Evolutionary conservation across 75 land plant genomes (phyloP).

Genomic region (Picea glauca): DNA sequence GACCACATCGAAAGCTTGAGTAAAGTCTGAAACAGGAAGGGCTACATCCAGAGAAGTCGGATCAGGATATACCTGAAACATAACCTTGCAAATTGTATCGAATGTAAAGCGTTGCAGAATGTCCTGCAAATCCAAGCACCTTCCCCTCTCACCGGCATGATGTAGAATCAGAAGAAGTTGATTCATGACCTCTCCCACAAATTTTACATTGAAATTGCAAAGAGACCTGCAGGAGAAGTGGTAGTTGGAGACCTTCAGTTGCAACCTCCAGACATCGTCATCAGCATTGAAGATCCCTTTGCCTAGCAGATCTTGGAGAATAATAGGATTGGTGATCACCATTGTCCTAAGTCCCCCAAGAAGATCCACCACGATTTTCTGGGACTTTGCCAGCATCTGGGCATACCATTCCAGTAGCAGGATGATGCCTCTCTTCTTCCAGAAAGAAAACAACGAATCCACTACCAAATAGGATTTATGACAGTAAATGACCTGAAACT

Average conservation of each 20-base stretch:
- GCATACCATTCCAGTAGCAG: slow-evolving; percentile 9
- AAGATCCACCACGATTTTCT: background rate
- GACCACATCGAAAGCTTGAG: slow-evolving; percentile 13
- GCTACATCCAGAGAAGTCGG: slow-evolving; percentile 6
- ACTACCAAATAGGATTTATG: background rate
- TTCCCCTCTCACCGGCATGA: background rate
- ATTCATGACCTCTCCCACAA: background rate
- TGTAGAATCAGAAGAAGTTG: background rate
- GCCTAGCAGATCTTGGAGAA: slow-evolving; percentile 18
- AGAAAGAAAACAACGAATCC: background rate
- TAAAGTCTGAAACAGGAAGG: slow-evolving; percentile 17
- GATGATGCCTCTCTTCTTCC: slow-evolving; percentile 1
- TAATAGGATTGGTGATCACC: slow-evolving; percentile 16
- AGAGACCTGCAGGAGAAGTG: too few relatives aligned
- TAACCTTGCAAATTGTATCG: slow-evolving; percentile 23
- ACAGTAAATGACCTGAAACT: background rate
- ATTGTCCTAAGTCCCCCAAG: background rate
- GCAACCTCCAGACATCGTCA: too few relatives aligned
- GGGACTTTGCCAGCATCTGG: slow-evolving; percentile 4
- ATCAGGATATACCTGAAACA: slow-evolving; percentile 23
- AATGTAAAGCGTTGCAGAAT: slow-evolving; percentile 13
- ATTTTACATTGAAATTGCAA: too few relatives aligned
- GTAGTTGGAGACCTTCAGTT: too few relatives aligned
- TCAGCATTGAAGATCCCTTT: too few relatives aligned
- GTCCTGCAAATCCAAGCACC: background rate